Evolutionary conservation across 345 rosid species (phyloP).

Genomic region (thale cress (Arabidopsis thaliana)): DNA sequence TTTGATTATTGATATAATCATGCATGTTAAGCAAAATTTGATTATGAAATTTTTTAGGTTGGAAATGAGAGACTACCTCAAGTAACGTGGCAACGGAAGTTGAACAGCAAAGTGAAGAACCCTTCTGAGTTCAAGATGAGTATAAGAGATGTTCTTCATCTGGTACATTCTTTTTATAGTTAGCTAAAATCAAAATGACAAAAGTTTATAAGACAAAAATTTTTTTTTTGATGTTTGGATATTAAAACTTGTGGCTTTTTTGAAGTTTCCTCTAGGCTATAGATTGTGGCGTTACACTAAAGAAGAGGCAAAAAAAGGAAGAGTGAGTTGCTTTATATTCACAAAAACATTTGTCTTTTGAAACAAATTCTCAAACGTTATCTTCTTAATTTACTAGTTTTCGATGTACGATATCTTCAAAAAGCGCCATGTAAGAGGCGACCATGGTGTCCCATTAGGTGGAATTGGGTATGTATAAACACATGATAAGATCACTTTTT

Average conservation of each 20-base stretch:
- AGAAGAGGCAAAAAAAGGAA: neutral
- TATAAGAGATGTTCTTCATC: neutral
- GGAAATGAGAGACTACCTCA: neutral
- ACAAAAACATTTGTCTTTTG: neutral
- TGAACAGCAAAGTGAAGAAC: neutral
- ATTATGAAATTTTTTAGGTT: neutral
- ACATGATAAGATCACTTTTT: neutral
- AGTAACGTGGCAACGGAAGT: neutral
- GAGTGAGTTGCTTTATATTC: neutral
- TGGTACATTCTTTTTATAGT: neutral
- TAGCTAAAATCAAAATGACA: neutral
- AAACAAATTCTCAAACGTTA: neutral
- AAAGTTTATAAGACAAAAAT: neutral
- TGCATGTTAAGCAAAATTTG: no score
- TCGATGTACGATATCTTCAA: neutral
- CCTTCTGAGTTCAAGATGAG: conserved; percentile 1
- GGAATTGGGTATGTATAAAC: neutral
- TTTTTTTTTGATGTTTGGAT: neutral
- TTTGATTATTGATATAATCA: no score
- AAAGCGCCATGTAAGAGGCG: neutral
- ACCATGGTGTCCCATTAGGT: neutral
- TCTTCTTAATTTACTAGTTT: neutral
- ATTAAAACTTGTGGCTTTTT: neutral
- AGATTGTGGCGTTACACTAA: conserved; percentile 10
- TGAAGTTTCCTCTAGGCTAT: conserved; percentile 1